These are phyloP conservation scores for Nigrospora osmanthi DNA, from an alignment of 2,329 filamentous ascomycete genomes.

Conservation along the genomic window DNA sequence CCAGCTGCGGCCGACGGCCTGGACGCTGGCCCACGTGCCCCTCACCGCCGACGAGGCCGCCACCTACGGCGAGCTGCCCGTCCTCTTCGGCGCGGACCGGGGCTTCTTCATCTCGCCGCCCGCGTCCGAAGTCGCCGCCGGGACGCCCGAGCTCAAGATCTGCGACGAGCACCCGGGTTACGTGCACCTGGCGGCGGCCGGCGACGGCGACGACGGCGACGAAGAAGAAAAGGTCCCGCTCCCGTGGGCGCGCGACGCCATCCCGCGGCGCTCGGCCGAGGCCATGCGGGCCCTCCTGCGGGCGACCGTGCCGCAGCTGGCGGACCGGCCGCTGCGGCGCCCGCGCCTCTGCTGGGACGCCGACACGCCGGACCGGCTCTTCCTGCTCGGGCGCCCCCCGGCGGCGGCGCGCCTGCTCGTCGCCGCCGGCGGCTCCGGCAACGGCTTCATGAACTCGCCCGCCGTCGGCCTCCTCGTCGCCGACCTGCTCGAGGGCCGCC, in stretches of 20 bases:
- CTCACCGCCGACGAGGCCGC: constrained; percentile 33
- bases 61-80: constrained; percentile 34
- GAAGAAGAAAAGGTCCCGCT: background rate
- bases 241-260: constrained; percentile 20
- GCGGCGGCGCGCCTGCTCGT: constrained; percentile 28
- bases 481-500: constrained; percentile 35
- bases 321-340: constrained; percentile 39
- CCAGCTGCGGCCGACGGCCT: constrained; percentile 42
- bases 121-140: constrained; percentile 25
- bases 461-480: constrained; percentile 40
- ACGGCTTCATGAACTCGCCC: constrained; percentile 46
- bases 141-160: constrained; percentile 36
- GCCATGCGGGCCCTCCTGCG: constrained; percentile 38
- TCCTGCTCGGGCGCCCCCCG: constrained; percentile 43
- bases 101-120: constrained; percentile 41
- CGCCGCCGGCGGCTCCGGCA: constrained; percentile 41
- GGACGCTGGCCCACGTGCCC: constrained; percentile 42
- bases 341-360: constrained; percentile 47
- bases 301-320: constrained; percentile 45
- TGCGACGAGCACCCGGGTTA: constrained; percentile 52
- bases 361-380: constrained; percentile 45
- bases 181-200: constrained; percentile 31
- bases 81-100: constrained; percentile 34
- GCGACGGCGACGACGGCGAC: background rate
- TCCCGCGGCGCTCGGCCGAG: constrained; percentile 36